Conservation (phyloP, 225 moss, liverwort and hornwort genomes). For the Polytrichum commune region DNA sequence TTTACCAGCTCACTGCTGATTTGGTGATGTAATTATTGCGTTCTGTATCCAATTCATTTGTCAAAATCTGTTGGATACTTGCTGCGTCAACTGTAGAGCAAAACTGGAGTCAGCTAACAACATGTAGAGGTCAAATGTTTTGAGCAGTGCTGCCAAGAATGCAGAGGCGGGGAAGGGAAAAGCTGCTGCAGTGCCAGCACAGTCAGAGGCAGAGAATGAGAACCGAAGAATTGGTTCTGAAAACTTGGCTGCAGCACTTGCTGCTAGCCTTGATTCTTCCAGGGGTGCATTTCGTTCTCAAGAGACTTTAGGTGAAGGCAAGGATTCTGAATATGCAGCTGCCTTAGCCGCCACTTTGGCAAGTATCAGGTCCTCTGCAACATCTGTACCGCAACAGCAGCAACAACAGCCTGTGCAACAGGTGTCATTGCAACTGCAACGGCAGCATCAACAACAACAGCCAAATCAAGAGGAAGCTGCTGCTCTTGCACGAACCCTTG, state of each 20-base stretch:
- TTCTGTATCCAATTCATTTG: neutral
- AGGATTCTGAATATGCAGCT: slow-evolving; percentile 36
- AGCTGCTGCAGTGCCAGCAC: slow-evolving; percentile 1
- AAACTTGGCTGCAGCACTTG: slow-evolving; percentile 51
- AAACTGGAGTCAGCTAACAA: neutral
- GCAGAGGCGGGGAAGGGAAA: slow-evolving; percentile 32
- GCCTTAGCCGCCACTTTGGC: slow-evolving; percentile 55
- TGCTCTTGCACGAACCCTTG: slow-evolving; percentile 55
- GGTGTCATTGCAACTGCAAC: slow-evolving; percentile 30
- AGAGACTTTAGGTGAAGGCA: slow-evolving; percentile 13
- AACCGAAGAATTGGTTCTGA: slow-evolving; percentile 23
- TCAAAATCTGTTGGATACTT: neutral
- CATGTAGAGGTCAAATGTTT: neutral
- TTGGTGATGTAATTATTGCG: neutral
- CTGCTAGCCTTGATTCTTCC: slow-evolving; percentile 35
- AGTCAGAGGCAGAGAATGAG: slow-evolving; percentile 13
- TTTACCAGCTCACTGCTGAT: neutral
- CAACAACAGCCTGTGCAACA: slow-evolving; percentile 16
- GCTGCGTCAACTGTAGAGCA: too few species aligned
- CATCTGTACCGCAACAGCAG: slow-evolving; percentile 8
- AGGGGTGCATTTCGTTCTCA: slow-evolving; percentile 12
- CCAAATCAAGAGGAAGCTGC: slow-evolving; percentile 37
- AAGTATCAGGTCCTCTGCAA: slow-evolving; percentile 30
- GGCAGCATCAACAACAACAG: slow-evolving; percentile 2
- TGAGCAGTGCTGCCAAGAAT: slow-evolving; percentile 40